Evolutionary conservation across 768 basidiomycete genomes (phyloP), one percentile per base, ranked within the genome.

Genomic region (Lepiota venenata): DNA sequence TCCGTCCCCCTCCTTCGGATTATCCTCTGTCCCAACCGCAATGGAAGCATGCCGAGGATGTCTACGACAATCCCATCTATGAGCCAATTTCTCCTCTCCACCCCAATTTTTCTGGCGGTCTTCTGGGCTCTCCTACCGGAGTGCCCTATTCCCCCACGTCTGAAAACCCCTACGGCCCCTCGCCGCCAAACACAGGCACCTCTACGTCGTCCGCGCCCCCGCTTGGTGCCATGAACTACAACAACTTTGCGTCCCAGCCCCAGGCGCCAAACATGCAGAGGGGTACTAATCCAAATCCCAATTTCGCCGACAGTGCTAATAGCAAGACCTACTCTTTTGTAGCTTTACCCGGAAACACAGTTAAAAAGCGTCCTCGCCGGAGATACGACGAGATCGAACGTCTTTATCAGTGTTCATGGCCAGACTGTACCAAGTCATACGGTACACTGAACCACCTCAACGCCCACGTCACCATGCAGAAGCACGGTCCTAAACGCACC

Each of bases 381-480:
- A 79, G 90, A 41, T 91, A 91, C 69, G 95, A 98, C 68, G 95
- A 98, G 79, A 97, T 98, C 60, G 94, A 97, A 71, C 84, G 95
- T 22, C 71, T 96, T 49, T 98, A 98, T 66, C 81, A 82, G 52
- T 98, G 95, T 75, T 86, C 87, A 47, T 91, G 84, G 81, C 81
- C 80, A 3, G 78, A 83, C 41, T 87, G 84, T 59, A 77, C 83
- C 52, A 96, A 96, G 72, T 79, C 90, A 22, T 97, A 96, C 64
- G 94, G 94, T 27, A 97, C 94, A 3, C 77, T 98, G 46, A 98
- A 99, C 67, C 96, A 99, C 70, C 78, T 99, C 57, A 99, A 99
- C 67, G 93, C 94, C 27, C 96, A 99, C 68, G 93, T 98, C 54
- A 88, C 86, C n/a, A 97, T 97, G 91, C 96, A 98, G 69, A 91